Evolutionary conservation across 306 rosid species (phyloP), one percentile per base, ranked within the genome.

Genomic region (Pterocarpus santalinus): DNA sequence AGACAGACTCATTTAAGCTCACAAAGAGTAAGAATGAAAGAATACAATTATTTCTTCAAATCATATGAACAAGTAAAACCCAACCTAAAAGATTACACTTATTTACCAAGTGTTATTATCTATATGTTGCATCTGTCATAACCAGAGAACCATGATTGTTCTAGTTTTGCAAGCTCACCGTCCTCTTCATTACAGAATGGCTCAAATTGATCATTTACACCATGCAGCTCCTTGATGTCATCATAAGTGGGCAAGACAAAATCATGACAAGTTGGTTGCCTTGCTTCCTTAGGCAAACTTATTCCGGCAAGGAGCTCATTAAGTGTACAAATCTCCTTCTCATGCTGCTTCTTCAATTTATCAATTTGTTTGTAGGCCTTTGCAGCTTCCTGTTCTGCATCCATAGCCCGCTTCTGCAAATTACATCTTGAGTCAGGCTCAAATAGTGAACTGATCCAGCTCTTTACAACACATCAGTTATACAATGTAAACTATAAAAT

Each of bases 121-220:
- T 94, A 92, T 80, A 92, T 92, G 85, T 94, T 94, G 87, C 98
- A 94, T 76, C 89, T 85, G 76, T 94, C 98, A 41, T 91, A 90
- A 76, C 94, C 94, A 67, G 92, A 77, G 80, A 86, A 94, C 98
- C 94, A 91, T 61, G 92, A 89, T 47, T 89, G 90, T 55, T 90
- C 90, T 57, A 88, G 87, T 77, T 89, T 89, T 39, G 84, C 89
- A 74, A 88, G 85, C 83, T 88, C 97, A n/a, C 84, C 65, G 1
- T 92, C 94, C 78, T 90, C 89, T 53, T 73, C 86, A 32, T 85
- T 85, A 85, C 76, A 86, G 70, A 91, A 86, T 34, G 89, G 86
- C 73, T 89, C 85, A 12, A 86, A 83, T 83, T 88, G 88, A 80
- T 90, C 87, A 63, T 79, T 73, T 69, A 79, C 76, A 78, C 60